Base-by-base conservation (phyloP, 1,284 basidiomycete species). In the Neonothopanus nambi region DNA sequence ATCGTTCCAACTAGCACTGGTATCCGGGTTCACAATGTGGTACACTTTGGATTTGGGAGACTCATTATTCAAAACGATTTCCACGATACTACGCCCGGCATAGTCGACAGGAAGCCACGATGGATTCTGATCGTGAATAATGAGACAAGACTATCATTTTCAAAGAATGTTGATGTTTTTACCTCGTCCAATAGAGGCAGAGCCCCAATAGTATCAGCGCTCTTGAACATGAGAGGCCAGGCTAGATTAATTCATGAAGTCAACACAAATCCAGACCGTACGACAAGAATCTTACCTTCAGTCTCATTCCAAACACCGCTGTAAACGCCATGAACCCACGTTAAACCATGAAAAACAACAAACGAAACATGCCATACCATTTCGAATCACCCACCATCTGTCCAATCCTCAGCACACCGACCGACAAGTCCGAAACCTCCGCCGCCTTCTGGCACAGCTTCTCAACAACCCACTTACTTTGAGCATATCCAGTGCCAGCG, bases 401-500 rank as follows among this genome's bases (percentile, higher is more conserved):
- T 1, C 79, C 77, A 15, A 81, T 73, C 0, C 81, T 64, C 23
- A 82, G 58, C 1, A 81, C 70, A 7, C 72, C 74, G 5, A 71
- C 71, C 21, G 63, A 54, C 13, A 78, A 63, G 5, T 59, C 63
- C 26, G 60, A 71, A 39, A 57, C 60, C 35, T 59, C 63, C 24
- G 62, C 68, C 28, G 70, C 76, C 37, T 67, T 63, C 58, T 79
- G 70, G 59, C 78, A 79, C 0, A 86, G 52, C 59, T 78, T 79
- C 69, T 87, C 84, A 0, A 76, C 78, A 0, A 85, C 79, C 82
- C 83, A 86, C 62, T 87, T 87, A 49, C 67, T 73, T 48, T 76
- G 64, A 5, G 79, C 83, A 59, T 85, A 85, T 21, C 83, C 83
- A 51, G 82, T 79, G 3, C 66, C 64, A 8, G 72, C 72, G 0